These are phyloP conservation scores for Gymnopilus dilepis DNA, from an alignment of 768 basidiomycete genomes.

Conservation along the genomic window DNA sequence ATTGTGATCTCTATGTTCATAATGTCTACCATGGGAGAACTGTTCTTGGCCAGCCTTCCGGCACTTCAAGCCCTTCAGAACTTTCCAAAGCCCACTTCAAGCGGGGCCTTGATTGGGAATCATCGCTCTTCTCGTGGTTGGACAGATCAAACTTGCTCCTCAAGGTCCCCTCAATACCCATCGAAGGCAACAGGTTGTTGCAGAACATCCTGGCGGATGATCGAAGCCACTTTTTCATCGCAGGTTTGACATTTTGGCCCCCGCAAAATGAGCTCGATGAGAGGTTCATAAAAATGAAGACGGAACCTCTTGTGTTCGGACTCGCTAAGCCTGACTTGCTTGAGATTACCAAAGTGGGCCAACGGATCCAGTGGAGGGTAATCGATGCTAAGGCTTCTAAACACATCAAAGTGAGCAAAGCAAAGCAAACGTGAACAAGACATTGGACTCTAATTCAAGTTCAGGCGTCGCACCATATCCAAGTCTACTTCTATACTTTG, in stretches of 20 bases:
- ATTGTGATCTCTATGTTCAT: slow-evolving; percentile 53
- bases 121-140: slow-evolving; percentile 45
- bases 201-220: slow-evolving; percentile 51
- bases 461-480: slow-evolving; percentile 55
- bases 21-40: slow-evolving; percentile 38
- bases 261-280: slow-evolving; percentile 39
- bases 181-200: slow-evolving; percentile 37
- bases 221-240: slow-evolving; percentile 50
- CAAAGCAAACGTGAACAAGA: neutral
- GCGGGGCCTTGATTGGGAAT: slow-evolving; percentile 54
- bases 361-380: slow-evolving; percentile 48
- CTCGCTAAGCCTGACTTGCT: slow-evolving; percentile 55
- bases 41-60: slow-evolving; percentile 7
- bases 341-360: slow-evolving; percentile 42
- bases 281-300: slow-evolving; percentile 38
- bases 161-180: slow-evolving; percentile 41
- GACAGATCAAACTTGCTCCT: slow-evolving; percentile 45
- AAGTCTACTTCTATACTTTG: slow-evolving; percentile 56
- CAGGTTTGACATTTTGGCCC: slow-evolving; percentile 48
- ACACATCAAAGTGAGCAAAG: slow-evolving; percentile 45
- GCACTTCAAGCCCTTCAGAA: slow-evolving; percentile 29
- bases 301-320: slow-evolving; percentile 45
- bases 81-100: slow-evolving; percentile 44
- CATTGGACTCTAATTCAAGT: neutral
- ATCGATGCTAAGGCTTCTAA: slow-evolving; percentile 57